These are phyloP conservation scores for Sporothrix protearum DNA, from an alignment of 2,329 filamentous ascomycete species.

Conservation along the genomic window DNA sequence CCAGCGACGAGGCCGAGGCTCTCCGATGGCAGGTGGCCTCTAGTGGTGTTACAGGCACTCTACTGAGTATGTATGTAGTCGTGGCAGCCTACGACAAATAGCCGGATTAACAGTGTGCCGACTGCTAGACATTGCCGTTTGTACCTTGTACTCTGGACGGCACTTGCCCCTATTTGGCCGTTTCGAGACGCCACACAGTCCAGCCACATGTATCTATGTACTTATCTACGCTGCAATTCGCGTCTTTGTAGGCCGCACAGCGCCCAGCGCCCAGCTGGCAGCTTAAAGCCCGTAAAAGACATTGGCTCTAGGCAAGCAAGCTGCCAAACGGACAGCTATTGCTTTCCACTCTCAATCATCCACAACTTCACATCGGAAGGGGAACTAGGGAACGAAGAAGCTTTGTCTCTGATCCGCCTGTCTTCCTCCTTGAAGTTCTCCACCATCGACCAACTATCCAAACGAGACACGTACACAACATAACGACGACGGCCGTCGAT, in stretches of 20 bases:
- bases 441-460: slow-evolving; percentile 3
- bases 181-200: neutral
- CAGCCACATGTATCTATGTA: slow-evolving; percentile 5
- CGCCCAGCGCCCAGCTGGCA: neutral
- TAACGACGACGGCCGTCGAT: neutral
- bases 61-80: too few species aligned
- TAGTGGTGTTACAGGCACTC: too few species aligned
- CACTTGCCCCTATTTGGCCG: neutral
- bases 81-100: neutral
- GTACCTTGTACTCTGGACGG: neutral
- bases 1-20: slow-evolving; percentile 2
- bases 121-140: too few species aligned
- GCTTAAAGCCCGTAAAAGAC: neutral
- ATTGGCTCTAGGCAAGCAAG: neutral
- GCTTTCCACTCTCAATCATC: neutral
- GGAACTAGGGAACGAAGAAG: neutral
- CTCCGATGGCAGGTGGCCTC: slow-evolving; percentile 7
- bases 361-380: slow-evolving; percentile 4
- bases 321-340: slow-evolving; percentile 17
- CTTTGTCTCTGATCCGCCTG: neutral
- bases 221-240: neutral
- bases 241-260: too few species aligned
- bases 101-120: slow-evolving; percentile 1
- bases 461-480: slow-evolving; percentile 10
- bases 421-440: neutral